These are phyloP conservation scores for Claviceps digitariae DNA, from an alignment of 2,329 filamentous ascomycete genomes.

Conservation along the genomic window DNA sequence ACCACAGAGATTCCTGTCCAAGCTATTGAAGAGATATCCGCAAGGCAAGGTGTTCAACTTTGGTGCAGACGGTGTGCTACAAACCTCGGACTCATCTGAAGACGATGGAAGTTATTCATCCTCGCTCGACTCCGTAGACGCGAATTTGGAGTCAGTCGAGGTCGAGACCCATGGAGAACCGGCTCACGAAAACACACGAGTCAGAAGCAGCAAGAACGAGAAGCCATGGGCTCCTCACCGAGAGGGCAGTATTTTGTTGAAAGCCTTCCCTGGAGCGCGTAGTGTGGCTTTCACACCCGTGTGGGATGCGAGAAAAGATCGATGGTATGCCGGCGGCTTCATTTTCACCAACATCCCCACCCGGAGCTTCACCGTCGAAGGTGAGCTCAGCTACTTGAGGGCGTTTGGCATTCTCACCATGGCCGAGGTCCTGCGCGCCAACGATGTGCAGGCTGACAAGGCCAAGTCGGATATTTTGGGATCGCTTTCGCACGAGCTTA, in stretches of 20 bases:
- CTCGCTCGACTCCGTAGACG: neutral
- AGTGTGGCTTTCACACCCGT: conserved; percentile 34
- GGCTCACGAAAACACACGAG: neutral
- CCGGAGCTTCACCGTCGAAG: conserved; percentile 28
- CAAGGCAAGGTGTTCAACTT: conserved; percentile 33
- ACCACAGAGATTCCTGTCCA: conserved; percentile 24
- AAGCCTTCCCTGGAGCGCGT: conserved; percentile 27
- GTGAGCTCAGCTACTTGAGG: conserved; percentile 36
- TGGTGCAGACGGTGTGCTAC: conserved; percentile 22
- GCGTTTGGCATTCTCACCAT: conserved; percentile 42
- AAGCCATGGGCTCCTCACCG: conserved; percentile 6
- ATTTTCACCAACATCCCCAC: conserved; percentile 31
- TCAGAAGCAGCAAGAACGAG: neutral
- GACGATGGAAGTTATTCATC: conserved; percentile 8
- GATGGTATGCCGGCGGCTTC: conserved; percentile 37
- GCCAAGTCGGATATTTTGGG: conserved; percentile 45
- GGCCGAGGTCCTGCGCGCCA: conserved; percentile 38
- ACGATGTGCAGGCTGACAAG: conserved; percentile 21
- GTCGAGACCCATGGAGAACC: neutral
- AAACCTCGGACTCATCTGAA: conserved; percentile 17
- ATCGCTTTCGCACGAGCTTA: conserved; percentile 46
- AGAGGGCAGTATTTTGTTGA: conserved; percentile 15
- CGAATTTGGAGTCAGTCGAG: neutral
- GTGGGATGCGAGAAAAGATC: conserved; percentile 30
- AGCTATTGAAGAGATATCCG: conserved; percentile 30